These are phyloP conservation scores for Bolboschoenus planiculmis DNA, from an alignment of 176 grass and related monocot genomes.

Conservation along the genomic window DNA sequence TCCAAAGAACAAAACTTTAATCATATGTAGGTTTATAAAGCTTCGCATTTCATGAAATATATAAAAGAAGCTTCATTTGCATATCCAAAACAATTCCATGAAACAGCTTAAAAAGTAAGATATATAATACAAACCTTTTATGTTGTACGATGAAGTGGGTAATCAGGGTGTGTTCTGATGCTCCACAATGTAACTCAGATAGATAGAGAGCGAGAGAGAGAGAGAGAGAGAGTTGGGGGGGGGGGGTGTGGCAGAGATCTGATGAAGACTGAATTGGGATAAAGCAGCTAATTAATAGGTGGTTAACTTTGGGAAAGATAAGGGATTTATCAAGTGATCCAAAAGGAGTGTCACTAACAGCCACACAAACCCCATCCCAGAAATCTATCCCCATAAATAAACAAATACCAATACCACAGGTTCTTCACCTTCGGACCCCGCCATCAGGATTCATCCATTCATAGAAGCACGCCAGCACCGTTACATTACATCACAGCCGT, in stretches of 20 bases:
- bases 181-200: not conserved
- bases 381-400: not conserved
- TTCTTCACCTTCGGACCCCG: not conserved
- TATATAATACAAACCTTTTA: not conserved
- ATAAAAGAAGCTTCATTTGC: not conserved
- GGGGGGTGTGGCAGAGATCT: too few species aligned
- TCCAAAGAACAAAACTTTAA: not conserved
- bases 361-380: constrained; percentile 8
- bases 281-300: not conserved
- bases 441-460: not conserved
- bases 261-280: not conserved
- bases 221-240: not conserved
- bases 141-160: not conserved
- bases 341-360: not conserved
- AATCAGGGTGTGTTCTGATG: not conserved
- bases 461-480: not conserved
- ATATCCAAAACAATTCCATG: not conserved
- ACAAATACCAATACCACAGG: not conserved
- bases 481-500: not conserved
- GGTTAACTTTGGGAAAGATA: not conserved
- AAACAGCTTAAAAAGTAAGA: not conserved
- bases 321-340: not conserved
- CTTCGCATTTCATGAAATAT: not conserved
- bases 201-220: not conserved
- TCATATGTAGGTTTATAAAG: not conserved